Conservation (phyloP, 805 yeast genomes). For the Yamadazyma sp. region DNA sequence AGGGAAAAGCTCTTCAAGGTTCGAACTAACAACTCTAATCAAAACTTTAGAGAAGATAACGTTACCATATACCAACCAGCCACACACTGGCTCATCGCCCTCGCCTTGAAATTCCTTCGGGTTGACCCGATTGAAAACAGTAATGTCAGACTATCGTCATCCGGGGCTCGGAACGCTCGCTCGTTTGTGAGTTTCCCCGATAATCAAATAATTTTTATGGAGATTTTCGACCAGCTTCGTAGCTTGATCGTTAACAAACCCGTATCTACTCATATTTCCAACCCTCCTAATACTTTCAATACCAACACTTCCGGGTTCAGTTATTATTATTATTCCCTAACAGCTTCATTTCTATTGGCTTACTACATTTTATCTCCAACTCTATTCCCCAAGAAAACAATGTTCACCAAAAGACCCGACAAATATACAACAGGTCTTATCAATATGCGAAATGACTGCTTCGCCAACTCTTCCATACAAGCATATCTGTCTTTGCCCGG, state of each 20-base stretch:
- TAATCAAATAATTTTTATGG: constrained; percentile 10
- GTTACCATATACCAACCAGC: too few species aligned
- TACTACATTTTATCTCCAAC: constrained; percentile 15
- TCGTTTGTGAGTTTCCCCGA: constrained; percentile 8
- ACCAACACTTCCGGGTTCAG: neutral
- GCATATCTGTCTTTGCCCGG: constrained; percentile 66
- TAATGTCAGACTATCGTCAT: too few species aligned
- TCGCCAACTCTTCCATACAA: constrained; percentile 86
- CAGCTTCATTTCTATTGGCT: constrained; percentile 4
- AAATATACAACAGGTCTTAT: constrained; percentile 78
- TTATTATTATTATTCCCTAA: neutral
- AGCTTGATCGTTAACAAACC: constrained; percentile 13
- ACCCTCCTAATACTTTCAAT: neutral
- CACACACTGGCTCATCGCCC: too few species aligned
- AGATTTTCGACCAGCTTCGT: constrained; percentile 10
- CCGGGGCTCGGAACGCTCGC: constrained; percentile 2
- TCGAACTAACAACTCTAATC: too few species aligned
- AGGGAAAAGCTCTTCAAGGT: too few species aligned
- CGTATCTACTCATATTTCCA: neutral
- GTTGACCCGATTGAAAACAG: too few species aligned
- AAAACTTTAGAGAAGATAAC: too few species aligned
- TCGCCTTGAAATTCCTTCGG: too few species aligned
- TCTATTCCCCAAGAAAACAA: constrained; percentile 15
- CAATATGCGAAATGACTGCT: constrained; percentile 85
- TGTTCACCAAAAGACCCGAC: constrained; percentile 61